Evolutionary conservation across 768 basidiomycete species (phyloP).

Genomic region (Megacollybia marginata): DNA sequence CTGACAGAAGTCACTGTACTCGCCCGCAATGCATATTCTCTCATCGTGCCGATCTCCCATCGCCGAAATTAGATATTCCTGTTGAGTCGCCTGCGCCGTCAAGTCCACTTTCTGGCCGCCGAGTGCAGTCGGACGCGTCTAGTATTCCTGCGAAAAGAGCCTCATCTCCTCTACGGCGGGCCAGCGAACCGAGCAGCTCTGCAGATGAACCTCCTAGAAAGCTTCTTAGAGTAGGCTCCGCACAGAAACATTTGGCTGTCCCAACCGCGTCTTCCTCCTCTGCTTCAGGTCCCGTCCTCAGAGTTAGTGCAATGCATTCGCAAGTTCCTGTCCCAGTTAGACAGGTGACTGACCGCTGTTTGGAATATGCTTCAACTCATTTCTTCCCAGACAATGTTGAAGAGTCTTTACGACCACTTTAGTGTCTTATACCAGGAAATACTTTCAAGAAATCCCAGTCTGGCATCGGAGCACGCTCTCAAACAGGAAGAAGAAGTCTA

Average conservation of each 20-base stretch:
- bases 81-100: conserved; percentile 17
- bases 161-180: conserved; percentile 22
- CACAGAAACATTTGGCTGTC: conserved; percentile 34
- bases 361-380: neutral
- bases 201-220: conserved; percentile 53
- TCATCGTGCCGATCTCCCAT: conserved; percentile 36
- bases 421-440: conserved; percentile 55
- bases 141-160: conserved; percentile 48
- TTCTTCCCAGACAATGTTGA: conserved; percentile 56
- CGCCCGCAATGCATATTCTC: conserved; percentile 59
- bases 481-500: conserved; percentile 80
- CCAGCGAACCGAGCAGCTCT: conserved; percentile 10
- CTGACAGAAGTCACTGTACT: conserved; percentile 39
- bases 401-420: conserved; percentile 69
- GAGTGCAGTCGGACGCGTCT: conserved; percentile 4
- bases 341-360: conserved; percentile 43
- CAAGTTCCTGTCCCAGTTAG: conserved; percentile 65
- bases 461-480: conserved; percentile 75
- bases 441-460: conserved; percentile 40
- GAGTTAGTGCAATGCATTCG: conserved; percentile 62
- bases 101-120: conserved; percentile 7
- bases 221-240: conserved; percentile 45
- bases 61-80: conserved; percentile 31
- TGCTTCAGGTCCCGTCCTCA: conserved; percentile 53
- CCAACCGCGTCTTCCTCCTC: conserved; percentile 20